Evolutionary conservation across 1,284 basidiomycete genomes (phyloP), one percentile per base, ranked within the genome.

Genomic region (Cryptococcus hybrid): DNA sequence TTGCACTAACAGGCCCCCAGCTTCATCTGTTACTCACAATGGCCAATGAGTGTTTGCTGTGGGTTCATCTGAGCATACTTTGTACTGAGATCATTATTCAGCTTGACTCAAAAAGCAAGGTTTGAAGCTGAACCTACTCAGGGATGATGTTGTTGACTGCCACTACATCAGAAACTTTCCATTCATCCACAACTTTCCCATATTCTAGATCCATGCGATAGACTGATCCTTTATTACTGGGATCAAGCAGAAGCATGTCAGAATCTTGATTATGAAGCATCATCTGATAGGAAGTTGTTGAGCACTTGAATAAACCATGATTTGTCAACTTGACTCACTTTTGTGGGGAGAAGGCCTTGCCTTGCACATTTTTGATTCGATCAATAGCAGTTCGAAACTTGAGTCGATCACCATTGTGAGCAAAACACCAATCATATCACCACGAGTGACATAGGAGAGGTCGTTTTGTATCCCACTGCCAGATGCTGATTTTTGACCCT

Each of bases 191-290:
- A 44, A 99, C 88, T 80, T 98, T 96, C 51, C 93, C 96, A 47
- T 88, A 88, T 77, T 95, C 92, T 62, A 99, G 85, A 77, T 99
- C 96, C 84, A 99, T 87, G 65, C 84, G 87, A 80, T 87, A 98
- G 40, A 99, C 80, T 0, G 92, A 88, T 68, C 93, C 86, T n/a
- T 87, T 85, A 54, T 93, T 87, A 40, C 78, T 73, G 1, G 91
- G 88, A 71, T 97, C 90, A 84, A 92, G 90, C 58, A 99, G 75
- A 54, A 99, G 82, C 92, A 99, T 94, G 79, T 92, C 91, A 40
- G 86, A 84, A 76, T 99, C 96, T 84, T 96, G 92, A 69, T 98
- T 90, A 76, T 99, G 95, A 39, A 98, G 81, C 95, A 99, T 98
- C 73, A 95, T 85, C 91, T 93, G 64, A n/a, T 37, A 15, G 43